These are phyloP conservation scores for Globisporangium paddicum DNA, from an alignment of 352 stramenopile genomes.

Conservation along the genomic window DNA sequence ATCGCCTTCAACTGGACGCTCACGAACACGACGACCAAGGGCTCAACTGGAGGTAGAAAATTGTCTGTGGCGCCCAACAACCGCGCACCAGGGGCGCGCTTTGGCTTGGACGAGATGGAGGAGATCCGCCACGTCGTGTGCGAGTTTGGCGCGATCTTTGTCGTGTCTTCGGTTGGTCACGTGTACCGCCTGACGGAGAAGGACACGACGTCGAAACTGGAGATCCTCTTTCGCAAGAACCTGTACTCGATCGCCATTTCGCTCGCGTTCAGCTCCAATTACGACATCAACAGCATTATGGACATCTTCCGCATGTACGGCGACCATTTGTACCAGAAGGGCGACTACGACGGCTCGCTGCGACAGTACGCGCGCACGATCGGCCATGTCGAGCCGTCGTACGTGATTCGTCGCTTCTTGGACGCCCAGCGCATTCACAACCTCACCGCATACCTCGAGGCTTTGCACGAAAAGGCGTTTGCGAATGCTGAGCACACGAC, in stretches of 20 bases:
- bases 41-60: constrained; percentile 2
- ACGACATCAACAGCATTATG: constrained; percentile 94
- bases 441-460: constrained; percentile 96
- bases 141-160: constrained; percentile 86
- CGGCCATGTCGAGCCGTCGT: constrained; percentile 95
- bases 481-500: constrained; percentile 92
- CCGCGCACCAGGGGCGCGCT: constrained; percentile 52
- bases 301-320: constrained; percentile 96
- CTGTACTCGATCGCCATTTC: constrained; percentile 97
- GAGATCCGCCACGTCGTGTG: constrained; percentile 84
- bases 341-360: constrained; percentile 94
- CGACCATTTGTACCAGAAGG: constrained; percentile 98
- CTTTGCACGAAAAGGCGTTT: constrained; percentile 88
- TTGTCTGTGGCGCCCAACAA: constrained; percentile 27
- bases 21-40: constrained; percentile 44
- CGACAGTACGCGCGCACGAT: constrained; percentile 98
- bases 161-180: constrained; percentile 79
- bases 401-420: constrained; percentile 97
- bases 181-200: constrained; percentile 95
- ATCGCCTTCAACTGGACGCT: constrained; percentile 91
- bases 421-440: constrained; percentile 97
- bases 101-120: constrained; percentile 83
- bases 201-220: constrained; percentile 94
- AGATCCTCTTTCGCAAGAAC: constrained; percentile 96
- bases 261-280: constrained; percentile 94